These are phyloP conservation scores for Pythium scleroteichum DNA, from an alignment of 352 stramenopile species.

Conservation along the genomic window DNA sequence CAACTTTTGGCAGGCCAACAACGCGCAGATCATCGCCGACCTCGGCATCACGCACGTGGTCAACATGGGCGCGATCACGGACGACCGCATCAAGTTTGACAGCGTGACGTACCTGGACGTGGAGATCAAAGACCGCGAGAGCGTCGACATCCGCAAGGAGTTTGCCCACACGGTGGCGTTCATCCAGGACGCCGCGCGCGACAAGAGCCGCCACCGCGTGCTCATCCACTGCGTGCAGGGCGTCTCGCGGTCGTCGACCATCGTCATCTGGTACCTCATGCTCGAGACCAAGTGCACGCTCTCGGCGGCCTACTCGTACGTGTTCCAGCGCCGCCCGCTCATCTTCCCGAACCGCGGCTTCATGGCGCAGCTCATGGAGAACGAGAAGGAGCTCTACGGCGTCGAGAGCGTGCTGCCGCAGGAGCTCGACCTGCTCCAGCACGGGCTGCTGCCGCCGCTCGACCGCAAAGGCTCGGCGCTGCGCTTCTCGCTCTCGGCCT, in stretches of 20 bases:
- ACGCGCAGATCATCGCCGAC: slow-evolving; percentile 44
- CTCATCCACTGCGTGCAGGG: slow-evolving; percentile 86
- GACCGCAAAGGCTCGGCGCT: slow-evolving; percentile 65
- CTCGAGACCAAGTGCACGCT: slow-evolving; percentile 67
- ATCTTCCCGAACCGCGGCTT: slow-evolving; percentile 83
- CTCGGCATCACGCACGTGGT: slow-evolving; percentile 74
- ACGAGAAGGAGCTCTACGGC: slow-evolving; percentile 71
- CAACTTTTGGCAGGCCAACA: slow-evolving; percentile 84
- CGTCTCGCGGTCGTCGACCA: slow-evolving; percentile 73
- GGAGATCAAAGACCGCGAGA: slow-evolving; percentile 55
- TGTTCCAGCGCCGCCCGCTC: slow-evolving; percentile 69
- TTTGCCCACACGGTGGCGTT: slow-evolving; percentile 56
- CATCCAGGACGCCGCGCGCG: slow-evolving; percentile 43
- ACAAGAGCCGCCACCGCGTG: slow-evolving; percentile 38
- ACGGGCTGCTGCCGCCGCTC: slow-evolving; percentile 54
- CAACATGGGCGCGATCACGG: slow-evolving; percentile 68
- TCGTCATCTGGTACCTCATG: slow-evolving; percentile 85
- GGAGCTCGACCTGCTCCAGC: slow-evolving; percentile 69
- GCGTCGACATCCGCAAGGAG: slow-evolving; percentile 56
- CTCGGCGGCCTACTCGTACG: slow-evolving; percentile 77
- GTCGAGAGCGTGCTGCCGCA: slow-evolving; percentile 58
- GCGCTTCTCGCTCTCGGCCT: slow-evolving; percentile 36
- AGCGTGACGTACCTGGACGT: slow-evolving; percentile 70
- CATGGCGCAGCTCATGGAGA: slow-evolving; percentile 74
- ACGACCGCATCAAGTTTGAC: slow-evolving; percentile 54